Evolutionary conservation across 805 yeast genomes (phyloP).

Genomic region (Barnettozyma californica): DNA sequence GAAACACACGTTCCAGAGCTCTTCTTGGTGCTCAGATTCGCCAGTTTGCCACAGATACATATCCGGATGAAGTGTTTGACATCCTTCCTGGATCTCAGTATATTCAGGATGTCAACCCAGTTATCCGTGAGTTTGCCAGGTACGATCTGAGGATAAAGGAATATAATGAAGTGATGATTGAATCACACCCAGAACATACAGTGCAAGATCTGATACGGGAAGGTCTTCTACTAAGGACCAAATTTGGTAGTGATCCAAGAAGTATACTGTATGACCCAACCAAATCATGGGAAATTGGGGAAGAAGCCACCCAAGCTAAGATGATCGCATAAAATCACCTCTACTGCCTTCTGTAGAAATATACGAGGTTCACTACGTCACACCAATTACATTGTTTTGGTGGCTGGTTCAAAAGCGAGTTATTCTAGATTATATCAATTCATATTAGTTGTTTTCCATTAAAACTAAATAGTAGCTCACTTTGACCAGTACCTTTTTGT

Average conservation of each 20-base stretch:
- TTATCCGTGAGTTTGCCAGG: conserved; percentile 21
- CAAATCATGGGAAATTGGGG: not conserved
- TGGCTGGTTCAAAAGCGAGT: too few relatives aligned
- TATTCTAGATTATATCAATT: too few relatives aligned
- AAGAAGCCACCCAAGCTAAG: not conserved
- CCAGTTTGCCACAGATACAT: conserved; percentile 7
- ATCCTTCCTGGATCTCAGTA: conserved; percentile 7
- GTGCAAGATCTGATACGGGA: not conserved
- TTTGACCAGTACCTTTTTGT: conserved; percentile 10
- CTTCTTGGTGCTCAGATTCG: conserved; percentile 3
- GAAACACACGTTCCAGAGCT: conserved; percentile 14
- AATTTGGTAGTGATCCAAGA: not conserved
- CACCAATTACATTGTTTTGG: too few relatives aligned
- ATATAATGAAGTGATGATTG: conserved; percentile 3
- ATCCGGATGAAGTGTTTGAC: conserved; percentile 15
- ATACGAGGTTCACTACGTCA: not conserved
- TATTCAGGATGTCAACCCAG: conserved; percentile 20
- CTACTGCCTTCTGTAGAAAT: not conserved
- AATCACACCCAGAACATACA: not conserved
- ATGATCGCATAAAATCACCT: not conserved
- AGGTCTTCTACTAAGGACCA: not conserved
- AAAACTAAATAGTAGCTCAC: not conserved
- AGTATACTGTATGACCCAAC: not conserved
- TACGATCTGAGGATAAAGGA: conserved; percentile 8
- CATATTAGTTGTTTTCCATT: not conserved